Evolutionary conservation across 2,329 filamentous ascomycete species (phyloP), one percentile per base, ranked within the genome.

Genomic region (Microsporum audouinii): DNA sequence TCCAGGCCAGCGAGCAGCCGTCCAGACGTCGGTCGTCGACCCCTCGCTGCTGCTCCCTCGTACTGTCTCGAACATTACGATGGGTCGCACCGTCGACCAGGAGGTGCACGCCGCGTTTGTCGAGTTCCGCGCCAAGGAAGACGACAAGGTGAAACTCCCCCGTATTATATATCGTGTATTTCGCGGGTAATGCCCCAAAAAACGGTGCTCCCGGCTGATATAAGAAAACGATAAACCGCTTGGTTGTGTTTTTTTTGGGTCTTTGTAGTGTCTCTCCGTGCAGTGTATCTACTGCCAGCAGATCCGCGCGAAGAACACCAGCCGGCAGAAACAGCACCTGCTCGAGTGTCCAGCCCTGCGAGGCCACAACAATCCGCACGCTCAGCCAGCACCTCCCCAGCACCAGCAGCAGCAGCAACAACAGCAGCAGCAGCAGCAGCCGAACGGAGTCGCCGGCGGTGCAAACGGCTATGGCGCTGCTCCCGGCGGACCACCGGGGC

Each of bases 281-380:
- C 78, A 79, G 71, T 80, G 78, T 69, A 79, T 79, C 70, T 79
- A 80, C 67, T 80, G 78, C 64, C 77, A 79, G 67, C 77, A 79
- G 69, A 79, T 79, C 62, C 75, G 78, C 63, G 78, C 78, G 68
- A 80, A 80, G 72, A 80, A 80, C 66, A 80, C 78, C 61, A 78
- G 76, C 63, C 76, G 78, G 63, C 78, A 79, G 71, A 79, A 79
- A 68, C 76, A 79, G 66, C 78, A 80, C 67, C 70, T 79, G 17
- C 76, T 78, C 61, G 77, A 79, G 66, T 80, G 78, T 65, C 77
- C 77, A 57, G 77, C 76, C 62, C 70, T 78, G 39, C 75, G 76
- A 60, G 76, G 76, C 61, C 76, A 78, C 65, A 75, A 75, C 65
- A 72, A 73, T 58, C 72, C 75, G 60, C 75, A 76, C 64, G 71